Percentiles rank a stretch among this genome's conserved stretches.
phyloP scores from a whole-genome alignment of 345 rosid species.

The Cardiospermum halicacabum region DNA sequence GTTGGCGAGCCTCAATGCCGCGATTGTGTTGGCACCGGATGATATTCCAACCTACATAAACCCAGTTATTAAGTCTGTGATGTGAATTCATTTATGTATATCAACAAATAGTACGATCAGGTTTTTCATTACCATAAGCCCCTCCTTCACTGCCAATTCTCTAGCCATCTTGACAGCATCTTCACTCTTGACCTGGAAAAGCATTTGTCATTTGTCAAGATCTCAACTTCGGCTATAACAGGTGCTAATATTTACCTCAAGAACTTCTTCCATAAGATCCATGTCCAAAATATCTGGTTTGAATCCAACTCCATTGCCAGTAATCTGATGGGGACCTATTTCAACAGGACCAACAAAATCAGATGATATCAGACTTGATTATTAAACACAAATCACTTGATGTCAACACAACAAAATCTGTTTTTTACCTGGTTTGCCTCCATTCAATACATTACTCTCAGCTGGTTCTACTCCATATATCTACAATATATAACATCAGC shows the following conservation, averaged over 20 bases:
- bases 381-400: too few species aligned
- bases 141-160: slow-evolving; percentile 86
- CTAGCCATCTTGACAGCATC: slow-evolving; percentile 95
- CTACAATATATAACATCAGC: slow-evolving; percentile 24
- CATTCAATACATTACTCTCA: slow-evolving; percentile 87
- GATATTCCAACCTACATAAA: slow-evolving; percentile 82
- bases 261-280: slow-evolving; percentile 91
- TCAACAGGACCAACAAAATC: too few species aligned
- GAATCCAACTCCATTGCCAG: slow-evolving; percentile 96
- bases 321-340: slow-evolving; percentile 91
- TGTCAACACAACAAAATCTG: neutral
- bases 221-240: neutral
- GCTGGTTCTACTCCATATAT: slow-evolving; percentile 97
- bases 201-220: slow-evolving; percentile 2
- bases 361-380: too few species aligned
- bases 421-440: slow-evolving; percentile 98
- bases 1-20: slow-evolving; percentile 71
- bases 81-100: neutral
- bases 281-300: slow-evolving; percentile 92
- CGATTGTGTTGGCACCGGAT: slow-evolving; percentile 91
- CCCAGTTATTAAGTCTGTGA: too few species aligned
- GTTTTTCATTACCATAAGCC: slow-evolving; percentile 82
- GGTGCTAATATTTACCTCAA: slow-evolving; percentile 56
- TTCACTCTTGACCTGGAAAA: slow-evolving; percentile 75
- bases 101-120: neutral